Evolutionary conservation across 257 asterid species (phyloP).

Genomic region (Solanum virginianum): DNA sequence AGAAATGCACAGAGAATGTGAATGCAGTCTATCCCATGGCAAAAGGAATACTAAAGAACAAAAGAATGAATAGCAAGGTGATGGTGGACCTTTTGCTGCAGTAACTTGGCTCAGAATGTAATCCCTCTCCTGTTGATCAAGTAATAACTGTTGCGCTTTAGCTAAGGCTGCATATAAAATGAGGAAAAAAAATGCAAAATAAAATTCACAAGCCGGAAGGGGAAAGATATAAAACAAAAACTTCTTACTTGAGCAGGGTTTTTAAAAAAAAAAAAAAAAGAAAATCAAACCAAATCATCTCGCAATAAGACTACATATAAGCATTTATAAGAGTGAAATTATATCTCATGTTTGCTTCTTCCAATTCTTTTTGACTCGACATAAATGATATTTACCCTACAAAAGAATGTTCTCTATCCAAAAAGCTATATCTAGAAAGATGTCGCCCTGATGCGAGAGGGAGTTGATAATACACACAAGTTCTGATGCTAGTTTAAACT

Average conservation of each 20-base stretch:
- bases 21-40: background rate
- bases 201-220: background rate
- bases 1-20: background rate
- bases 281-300: background rate
- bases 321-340: background rate
- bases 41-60: background rate
- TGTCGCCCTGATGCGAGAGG: background rate
- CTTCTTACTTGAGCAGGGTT: background rate
- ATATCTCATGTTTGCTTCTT: background rate
- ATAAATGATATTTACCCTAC: background rate
- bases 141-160: conserved; percentile 81
- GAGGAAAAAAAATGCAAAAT: background rate
- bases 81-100: conserved; percentile 69
- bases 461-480: background rate
- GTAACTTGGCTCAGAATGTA: conserved; percentile 79
- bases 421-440: background rate
- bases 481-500: background rate
- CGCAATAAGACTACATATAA: background rate
- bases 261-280: background rate
- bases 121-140: conserved; percentile 87
- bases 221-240: background rate
- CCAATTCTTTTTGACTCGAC: background rate
- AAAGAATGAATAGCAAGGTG: background rate
- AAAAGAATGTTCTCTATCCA: background rate
- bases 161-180: conserved; percentile 59